phyloP scores from a whole-genome alignment of 148 eudicot genomes.

The Diospyros kaki region DNA sequence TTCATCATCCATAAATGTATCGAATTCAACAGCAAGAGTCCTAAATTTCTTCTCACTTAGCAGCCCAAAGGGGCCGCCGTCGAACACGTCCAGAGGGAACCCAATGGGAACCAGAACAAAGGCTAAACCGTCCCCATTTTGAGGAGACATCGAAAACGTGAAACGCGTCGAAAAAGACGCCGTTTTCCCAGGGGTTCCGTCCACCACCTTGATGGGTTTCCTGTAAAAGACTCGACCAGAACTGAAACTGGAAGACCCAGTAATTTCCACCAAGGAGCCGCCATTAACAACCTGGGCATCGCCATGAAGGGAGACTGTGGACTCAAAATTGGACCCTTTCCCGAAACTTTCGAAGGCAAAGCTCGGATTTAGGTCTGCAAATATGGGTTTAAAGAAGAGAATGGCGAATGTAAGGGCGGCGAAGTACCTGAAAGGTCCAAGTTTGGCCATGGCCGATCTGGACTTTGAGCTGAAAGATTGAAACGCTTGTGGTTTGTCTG shows the following conservation, averaged over 20 bases:
- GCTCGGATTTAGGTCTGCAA: slow-evolving; percentile 32
- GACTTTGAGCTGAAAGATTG: slow-evolving; percentile 12
- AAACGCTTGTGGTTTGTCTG: slow-evolving; percentile 12
- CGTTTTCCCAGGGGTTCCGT: slow-evolving; percentile 27
- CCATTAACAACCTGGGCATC: slow-evolving; percentile 46
- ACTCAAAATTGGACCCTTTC: slow-evolving; percentile 37
- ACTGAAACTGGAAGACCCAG: slow-evolving; percentile 41
- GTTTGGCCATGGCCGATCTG: slow-evolving; percentile 35
- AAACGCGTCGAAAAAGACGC: slow-evolving; percentile 65
- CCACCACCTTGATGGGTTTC: slow-evolving; percentile 52
- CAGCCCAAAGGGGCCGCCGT: slow-evolving; percentile 56
- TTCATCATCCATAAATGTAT: slow-evolving; percentile 43
- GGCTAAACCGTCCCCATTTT: slow-evolving; percentile 59
- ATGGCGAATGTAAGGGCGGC: slow-evolving; percentile 22
- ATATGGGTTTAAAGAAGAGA: slow-evolving; percentile 27
- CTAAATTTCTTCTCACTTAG: slow-evolving; percentile 27
- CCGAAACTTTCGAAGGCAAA: slow-evolving; percentile 53
- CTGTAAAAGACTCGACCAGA: slow-evolving; percentile 63
- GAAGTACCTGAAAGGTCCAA: slow-evolving; percentile 31
- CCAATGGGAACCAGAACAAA: slow-evolving; percentile 53
- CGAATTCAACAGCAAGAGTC: slow-evolving; percentile 60
- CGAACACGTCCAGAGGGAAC: slow-evolving; percentile 33
- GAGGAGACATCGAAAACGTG: slow-evolving; percentile 54
- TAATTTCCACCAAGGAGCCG: slow-evolving; percentile 42
- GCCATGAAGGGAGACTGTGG: slow-evolving; percentile 52